Percentiles rank a stretch among this genome's conserved stretches.
Conservation (phyloP, 306 rosid species). For the Pyrus betulifolia region DNA sequence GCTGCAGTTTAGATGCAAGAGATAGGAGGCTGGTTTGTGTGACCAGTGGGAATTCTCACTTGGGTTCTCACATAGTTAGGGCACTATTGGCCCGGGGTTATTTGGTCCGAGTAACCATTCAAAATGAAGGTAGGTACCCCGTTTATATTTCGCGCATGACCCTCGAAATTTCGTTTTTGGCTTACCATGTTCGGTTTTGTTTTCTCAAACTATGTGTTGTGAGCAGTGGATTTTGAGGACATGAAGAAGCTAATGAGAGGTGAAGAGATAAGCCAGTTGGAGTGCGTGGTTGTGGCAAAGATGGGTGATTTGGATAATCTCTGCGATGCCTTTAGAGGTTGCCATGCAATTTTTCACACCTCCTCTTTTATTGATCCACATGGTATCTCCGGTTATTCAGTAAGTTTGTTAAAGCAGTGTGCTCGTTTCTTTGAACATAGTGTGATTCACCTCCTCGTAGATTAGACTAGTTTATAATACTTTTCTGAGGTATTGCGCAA, state of each 20-base stretch:
- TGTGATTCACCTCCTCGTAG: neutral
- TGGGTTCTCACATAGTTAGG: neutral
- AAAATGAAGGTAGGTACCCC: neutral
- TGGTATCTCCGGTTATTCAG: neutral
- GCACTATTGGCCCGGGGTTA: slow-evolving; percentile 6
- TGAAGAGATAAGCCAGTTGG: slow-evolving; percentile 1
- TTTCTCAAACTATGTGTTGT: neutral
- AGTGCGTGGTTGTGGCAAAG: slow-evolving; percentile 4
- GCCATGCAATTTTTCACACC: slow-evolving; percentile 7
- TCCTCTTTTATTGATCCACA: slow-evolving; percentile 10
- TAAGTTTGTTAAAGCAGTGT: neutral
- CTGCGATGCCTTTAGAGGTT: slow-evolving; percentile 6
- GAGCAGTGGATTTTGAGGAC: slow-evolving; percentile 5
- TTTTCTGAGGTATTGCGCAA: too few relatives aligned
- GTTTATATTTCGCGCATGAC: neutral
- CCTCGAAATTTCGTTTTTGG: neutral
- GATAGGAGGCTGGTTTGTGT: slow-evolving; percentile 4
- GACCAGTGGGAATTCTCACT: slow-evolving; percentile 5
- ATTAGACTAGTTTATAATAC: neutral
- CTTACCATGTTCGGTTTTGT: neutral
- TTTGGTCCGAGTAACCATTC: neutral
- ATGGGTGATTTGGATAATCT: neutral
- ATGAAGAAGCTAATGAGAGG: slow-evolving; percentile 6
- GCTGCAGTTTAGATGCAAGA: slow-evolving; percentile 1
- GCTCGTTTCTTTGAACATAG: too few relatives aligned